A percentile compares a stretch with the other conserved stretches of the same genome.
Evolutionary conservation across 495 filamentous ascomycete genomes (phyloP).

Genomic region (Pseudoneurospora amorphoporcata): DNA sequence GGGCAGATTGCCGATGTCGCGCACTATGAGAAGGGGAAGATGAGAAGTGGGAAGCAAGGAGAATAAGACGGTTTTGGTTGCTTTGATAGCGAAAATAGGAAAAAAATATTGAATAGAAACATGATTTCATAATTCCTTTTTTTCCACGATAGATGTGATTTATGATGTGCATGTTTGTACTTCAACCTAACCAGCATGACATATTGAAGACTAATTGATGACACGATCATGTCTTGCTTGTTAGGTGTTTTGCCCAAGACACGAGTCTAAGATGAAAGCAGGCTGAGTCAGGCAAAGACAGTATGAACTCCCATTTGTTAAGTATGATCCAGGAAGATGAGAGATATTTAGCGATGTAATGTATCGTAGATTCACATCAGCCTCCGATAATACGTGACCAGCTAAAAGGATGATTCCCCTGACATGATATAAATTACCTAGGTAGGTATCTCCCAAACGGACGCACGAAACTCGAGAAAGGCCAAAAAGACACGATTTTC

Average conservation of each 20-base stretch:
- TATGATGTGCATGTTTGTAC: background rate
- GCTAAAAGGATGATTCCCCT: too few species aligned
- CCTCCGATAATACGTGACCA: too few species aligned
- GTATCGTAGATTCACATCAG: too few species aligned
- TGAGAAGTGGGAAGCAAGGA: background rate
- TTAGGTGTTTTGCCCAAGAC: background rate
- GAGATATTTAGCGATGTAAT: too few species aligned
- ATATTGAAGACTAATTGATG: background rate
- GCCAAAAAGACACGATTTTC: too few species aligned
- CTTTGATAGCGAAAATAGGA: background rate
- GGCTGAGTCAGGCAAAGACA: too few species aligned
- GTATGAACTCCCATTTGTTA: too few species aligned
- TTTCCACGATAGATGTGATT: background rate
- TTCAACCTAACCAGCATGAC: too few species aligned
- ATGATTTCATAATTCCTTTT: background rate
- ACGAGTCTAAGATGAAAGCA: background rate
- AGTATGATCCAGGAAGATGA: too few species aligned
- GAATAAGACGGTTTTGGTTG: background rate
- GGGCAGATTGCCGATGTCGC: background rate
- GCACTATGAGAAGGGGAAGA: background rate
- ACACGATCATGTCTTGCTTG: background rate
- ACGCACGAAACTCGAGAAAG: too few species aligned
- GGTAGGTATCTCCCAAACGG: too few species aligned
- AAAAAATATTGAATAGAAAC: background rate
- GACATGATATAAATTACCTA: too few species aligned